A percentile compares a stretch with the other conserved stretches of the same genome.
Conservation (phyloP, 371 early-diverging fungal genomes). For the Rhizopus sp. region DNA sequence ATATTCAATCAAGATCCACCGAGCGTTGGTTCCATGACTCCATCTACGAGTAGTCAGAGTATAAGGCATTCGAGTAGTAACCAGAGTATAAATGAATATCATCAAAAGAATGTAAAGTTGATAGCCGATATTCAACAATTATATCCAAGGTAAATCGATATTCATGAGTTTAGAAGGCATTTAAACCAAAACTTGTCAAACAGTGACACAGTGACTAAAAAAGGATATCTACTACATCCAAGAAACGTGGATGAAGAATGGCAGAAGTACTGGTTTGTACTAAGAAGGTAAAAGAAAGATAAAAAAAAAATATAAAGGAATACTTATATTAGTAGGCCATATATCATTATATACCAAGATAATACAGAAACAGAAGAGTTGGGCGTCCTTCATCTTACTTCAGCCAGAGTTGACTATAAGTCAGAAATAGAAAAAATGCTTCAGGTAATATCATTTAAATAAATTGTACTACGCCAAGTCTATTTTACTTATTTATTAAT, state of each 20-base stretch:
- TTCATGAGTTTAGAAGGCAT: slow-evolving; percentile 30
- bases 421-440: slow-evolving; percentile 51
- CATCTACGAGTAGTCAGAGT: slow-evolving; percentile 13
- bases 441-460: slow-evolving; percentile 18
- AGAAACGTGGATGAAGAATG: slow-evolving; percentile 35
- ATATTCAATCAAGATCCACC: slow-evolving; percentile 32
- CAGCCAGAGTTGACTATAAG: slow-evolving; percentile 66
- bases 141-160: slow-evolving; percentile 30
- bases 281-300: slow-evolving; percentile 29
- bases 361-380: slow-evolving; percentile 61
- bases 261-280: slow-evolving; percentile 41
- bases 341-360: slow-evolving; percentile 69
- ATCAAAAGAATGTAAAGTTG: slow-evolving; percentile 26
- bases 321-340: slow-evolving; percentile 51
- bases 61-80: slow-evolving; percentile 15
- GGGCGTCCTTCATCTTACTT: slow-evolving; percentile 66
- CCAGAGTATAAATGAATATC: slow-evolving; percentile 9
- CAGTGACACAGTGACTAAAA: slow-evolving; percentile 56
- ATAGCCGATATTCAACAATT: slow-evolving; percentile 30
- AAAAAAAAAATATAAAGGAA: background rate
- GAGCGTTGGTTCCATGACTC: slow-evolving; percentile 9
- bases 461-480: background rate
- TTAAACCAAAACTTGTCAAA: background rate
- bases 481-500: slow-evolving; percentile 11
- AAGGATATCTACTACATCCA: slow-evolving; percentile 53